phyloP scores from a whole-genome alignment of 495 filamentous ascomycete genomes.

The Talaromyces wortmannii region DNA sequence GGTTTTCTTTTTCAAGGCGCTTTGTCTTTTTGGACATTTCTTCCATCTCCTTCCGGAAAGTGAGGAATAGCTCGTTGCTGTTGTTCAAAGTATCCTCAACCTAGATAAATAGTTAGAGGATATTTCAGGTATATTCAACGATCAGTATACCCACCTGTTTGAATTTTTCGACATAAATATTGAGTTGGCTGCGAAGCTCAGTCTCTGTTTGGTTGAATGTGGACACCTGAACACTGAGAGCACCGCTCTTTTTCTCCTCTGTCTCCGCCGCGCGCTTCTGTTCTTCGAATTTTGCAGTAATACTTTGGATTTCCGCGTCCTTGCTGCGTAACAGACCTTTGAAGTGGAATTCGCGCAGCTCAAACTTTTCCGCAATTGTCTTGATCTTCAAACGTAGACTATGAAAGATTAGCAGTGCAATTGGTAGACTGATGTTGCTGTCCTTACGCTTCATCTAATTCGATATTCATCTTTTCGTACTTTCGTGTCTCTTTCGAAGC shows the following conservation, averaged over 20 bases:
- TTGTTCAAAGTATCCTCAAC: slow-evolving; percentile 99
- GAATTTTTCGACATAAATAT: slow-evolving; percentile 99
- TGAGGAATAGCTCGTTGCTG: slow-evolving; percentile 95
- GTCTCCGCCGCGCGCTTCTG: slow-evolving; percentile 80
- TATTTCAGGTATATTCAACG: neutral
- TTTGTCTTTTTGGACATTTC: slow-evolving; percentile 99
- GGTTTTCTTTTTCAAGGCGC: slow-evolving; percentile 92
- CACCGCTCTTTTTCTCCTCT: slow-evolving; percentile 70
- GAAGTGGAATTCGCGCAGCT: slow-evolving; percentile 88
- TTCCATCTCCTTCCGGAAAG: slow-evolving; percentile 99
- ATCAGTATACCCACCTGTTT: slow-evolving; percentile 80
- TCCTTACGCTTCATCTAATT: slow-evolving; percentile 79
- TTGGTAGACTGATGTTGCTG: neutral
- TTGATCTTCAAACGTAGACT: slow-evolving; percentile 89
- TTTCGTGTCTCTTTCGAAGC: slow-evolving; percentile 71
- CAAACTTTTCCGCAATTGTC: slow-evolving; percentile 90
- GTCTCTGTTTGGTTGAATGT: slow-evolving; percentile 96
- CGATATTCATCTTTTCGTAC: slow-evolving; percentile 66
- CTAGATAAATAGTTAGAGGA: slow-evolving; percentile 40
- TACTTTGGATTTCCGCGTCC: slow-evolving; percentile 91
- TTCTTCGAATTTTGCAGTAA: slow-evolving; percentile 78
- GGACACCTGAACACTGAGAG: slow-evolving; percentile 82
- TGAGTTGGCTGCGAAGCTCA: slow-evolving; percentile 88
- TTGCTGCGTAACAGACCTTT: slow-evolving; percentile 84
- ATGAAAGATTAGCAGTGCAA: slow-evolving; percentile 7